Percentiles rank a stretch among this genome's conserved stretches.
Conservation (phyloP, 176 grass and related monocot species). For the Poa annua region DNA sequence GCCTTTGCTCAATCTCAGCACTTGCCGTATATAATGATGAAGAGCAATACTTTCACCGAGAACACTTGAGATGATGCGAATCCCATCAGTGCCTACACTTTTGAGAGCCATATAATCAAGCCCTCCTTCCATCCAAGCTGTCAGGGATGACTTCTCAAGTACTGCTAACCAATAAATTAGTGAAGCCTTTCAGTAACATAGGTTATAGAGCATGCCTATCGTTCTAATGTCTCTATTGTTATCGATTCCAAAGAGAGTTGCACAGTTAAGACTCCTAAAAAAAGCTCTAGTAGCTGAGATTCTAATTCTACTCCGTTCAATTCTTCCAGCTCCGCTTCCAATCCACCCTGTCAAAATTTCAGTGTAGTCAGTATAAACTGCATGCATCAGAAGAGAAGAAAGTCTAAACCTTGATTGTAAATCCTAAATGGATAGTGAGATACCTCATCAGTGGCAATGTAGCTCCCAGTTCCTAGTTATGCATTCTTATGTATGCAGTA, state of each 20-base stretch:
- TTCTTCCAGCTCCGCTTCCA: slow-evolving; percentile 88
- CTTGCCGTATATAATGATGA: slow-evolving; percentile 88
- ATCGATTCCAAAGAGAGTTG: neutral
- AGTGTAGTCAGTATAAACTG: slow-evolving; percentile 4
- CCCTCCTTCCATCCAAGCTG: slow-evolving; percentile 92
- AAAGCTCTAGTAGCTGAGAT: slow-evolving; percentile 75
- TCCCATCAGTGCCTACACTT: slow-evolving; percentile 81
- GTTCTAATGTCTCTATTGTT: neutral
- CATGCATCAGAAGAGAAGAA: neutral
- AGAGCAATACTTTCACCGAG: slow-evolving; percentile 95
- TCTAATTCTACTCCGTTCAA: slow-evolving; percentile 78
- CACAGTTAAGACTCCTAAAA: neutral
- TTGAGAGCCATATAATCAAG: slow-evolving; percentile 88
- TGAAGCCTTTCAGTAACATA: neutral
- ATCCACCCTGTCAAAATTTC: slow-evolving; percentile 58
- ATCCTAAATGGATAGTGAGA: neutral
- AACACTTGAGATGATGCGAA: slow-evolving; percentile 85
- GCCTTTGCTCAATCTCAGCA: slow-evolving; percentile 37
- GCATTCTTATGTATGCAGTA: too few species aligned
- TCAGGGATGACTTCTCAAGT: slow-evolving; percentile 67
- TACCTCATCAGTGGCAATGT: slow-evolving; percentile 52
- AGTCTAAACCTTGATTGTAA: neutral
- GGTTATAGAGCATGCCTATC: too few species aligned
- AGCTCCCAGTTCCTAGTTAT: too few species aligned
- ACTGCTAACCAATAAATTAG: too few species aligned